Base-by-base conservation (phyloP, 768 basidiomycete species). In the Rhodotorula graminis region DNA sequence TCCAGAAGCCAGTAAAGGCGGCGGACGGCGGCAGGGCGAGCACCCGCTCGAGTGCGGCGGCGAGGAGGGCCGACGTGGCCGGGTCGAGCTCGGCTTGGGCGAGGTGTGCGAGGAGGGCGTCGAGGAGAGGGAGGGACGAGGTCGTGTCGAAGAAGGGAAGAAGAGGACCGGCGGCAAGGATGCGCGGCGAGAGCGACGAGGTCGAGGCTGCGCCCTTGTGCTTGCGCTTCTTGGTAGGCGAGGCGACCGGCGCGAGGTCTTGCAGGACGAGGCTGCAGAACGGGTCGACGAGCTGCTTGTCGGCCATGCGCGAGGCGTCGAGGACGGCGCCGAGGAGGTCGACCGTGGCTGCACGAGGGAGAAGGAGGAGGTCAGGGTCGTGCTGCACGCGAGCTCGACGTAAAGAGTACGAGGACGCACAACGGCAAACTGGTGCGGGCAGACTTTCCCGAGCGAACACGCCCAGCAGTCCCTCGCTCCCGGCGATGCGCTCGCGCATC, bases 81-180 rank as follows among this genome's bases (percentile, higher is more conserved):
- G 33, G 10, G 44, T 37, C 40, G 14, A 59, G 5, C 3, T 27
- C 29, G 27, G 31, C 14, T 3, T 31, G 15, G 29, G 27, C 23
- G 15, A 42, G 19, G 19, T 27, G 42, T 2, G 63, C 19, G 58
- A 72, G 53, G 46, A 67, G 61, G 1, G 50, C 52, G 19, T 46
- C 29, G 42, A 65, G 64, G 58, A 75, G 61, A 1, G 67, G 50
- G 15, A 70, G 49, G 25, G 61, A 52, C 23, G n/a, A 23, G 29
- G 42, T 25, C 23, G 56, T 33, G 65, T 42, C 44, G 64, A 75
- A 71, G 74, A 75, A 75, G 29, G 67, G 37, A 12, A 75, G 56
- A 23, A 75, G 67, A 0, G 64, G 55, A 23, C 64, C 61, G 44
- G 60, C 50, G 7, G 67, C 64, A 42, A 71, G n/a, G 0, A 75